phyloP scores from a whole-genome alignment of 192 early-diverging fungal species.

The Coemansia sp. region DNA sequence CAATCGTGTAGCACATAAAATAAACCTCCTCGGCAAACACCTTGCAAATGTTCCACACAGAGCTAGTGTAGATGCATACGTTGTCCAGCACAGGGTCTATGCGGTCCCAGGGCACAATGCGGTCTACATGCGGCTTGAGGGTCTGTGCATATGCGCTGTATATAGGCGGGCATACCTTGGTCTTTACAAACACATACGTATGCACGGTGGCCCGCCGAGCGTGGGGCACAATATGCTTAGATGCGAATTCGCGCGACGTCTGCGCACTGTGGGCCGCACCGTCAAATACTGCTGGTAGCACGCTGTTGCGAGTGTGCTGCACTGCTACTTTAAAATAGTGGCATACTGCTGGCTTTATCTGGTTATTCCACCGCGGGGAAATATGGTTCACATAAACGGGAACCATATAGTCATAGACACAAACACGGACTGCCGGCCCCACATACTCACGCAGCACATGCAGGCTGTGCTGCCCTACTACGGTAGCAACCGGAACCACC shows the following conservation, averaged over 20 bases:
- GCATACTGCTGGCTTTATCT: conserved; percentile 35
- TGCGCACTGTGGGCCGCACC: conserved; percentile 16
- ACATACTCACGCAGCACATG: conserved; percentile 18
- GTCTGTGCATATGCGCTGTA: conserved; percentile 17
- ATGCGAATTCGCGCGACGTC: conserved; percentile 20
- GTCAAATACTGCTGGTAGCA: conserved; percentile 34
- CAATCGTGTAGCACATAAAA: conserved; percentile 49
- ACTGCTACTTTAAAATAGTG: conserved; percentile 26
- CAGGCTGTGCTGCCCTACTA: background rate
- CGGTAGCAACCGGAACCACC: conserved; percentile 16
- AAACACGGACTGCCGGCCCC: conserved; percentile 25
- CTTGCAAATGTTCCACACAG: conserved; percentile 5
- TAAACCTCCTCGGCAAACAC: conserved; percentile 40
- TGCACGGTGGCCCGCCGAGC: conserved; percentile 20
- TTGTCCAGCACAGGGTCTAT: conserved; percentile 11
- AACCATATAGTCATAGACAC: conserved; percentile 27
- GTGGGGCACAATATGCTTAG: conserved; percentile 28
- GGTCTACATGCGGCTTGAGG: conserved; percentile 43
- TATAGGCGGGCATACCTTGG: conserved; percentile 29
- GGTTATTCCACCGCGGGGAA: conserved; percentile 38
- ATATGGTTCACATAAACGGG: conserved; percentile 38
- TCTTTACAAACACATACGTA: conserved; percentile 19
- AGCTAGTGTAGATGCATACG: background rate
- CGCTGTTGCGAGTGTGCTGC: conserved; percentile 25
- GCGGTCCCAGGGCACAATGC: conserved; percentile 49